Conservation (phyloP, 768 basidiomycete species). For the Tylopilus balloui region DNA sequence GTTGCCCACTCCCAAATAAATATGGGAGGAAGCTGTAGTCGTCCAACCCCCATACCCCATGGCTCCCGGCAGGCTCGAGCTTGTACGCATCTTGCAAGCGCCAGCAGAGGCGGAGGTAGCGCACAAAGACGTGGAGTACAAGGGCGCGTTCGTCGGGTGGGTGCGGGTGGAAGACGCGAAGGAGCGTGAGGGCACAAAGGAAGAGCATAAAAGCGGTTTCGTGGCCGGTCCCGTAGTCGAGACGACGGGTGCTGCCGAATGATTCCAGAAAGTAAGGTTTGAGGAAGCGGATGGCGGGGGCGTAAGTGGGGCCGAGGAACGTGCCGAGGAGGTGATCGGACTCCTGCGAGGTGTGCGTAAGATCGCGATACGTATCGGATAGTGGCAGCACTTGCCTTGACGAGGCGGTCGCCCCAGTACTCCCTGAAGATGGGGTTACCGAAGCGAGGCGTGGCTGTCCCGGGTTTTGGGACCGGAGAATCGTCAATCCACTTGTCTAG, state of each 20-base stretch:
- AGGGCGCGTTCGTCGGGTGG: conserved; percentile 58
- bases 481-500: conserved; percentile 75
- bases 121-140: conserved; percentile 60
- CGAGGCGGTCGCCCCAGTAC: conserved; percentile 69
- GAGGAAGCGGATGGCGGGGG: conserved; percentile 53
- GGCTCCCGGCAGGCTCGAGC: conserved; percentile 94
- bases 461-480: conserved; percentile 64
- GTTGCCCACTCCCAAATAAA: conserved; percentile 86
- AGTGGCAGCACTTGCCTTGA: conserved; percentile 52
- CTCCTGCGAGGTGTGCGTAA: conserved; percentile 36
- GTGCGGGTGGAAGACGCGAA: conserved; percentile 57
- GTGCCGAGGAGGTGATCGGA: conserved; percentile 45
- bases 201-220: conserved; percentile 86
- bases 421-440: conserved; percentile 88
- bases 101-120: conserved; percentile 82
- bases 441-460: conserved; percentile 62
- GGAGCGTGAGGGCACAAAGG: conserved; percentile 64
- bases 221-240: conserved; percentile 98
- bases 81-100: conserved; percentile 82
- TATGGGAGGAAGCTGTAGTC: conserved; percentile 89
- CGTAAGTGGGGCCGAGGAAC: conserved; percentile 46
- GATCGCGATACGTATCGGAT: background rate
- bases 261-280: conserved; percentile 76
- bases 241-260: conserved; percentile 85
- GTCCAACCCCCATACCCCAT: conserved; percentile 97